Conservation (phyloP, 192 early-diverging fungal genomes). For the Lunasporangiospora selenospora region DNA sequence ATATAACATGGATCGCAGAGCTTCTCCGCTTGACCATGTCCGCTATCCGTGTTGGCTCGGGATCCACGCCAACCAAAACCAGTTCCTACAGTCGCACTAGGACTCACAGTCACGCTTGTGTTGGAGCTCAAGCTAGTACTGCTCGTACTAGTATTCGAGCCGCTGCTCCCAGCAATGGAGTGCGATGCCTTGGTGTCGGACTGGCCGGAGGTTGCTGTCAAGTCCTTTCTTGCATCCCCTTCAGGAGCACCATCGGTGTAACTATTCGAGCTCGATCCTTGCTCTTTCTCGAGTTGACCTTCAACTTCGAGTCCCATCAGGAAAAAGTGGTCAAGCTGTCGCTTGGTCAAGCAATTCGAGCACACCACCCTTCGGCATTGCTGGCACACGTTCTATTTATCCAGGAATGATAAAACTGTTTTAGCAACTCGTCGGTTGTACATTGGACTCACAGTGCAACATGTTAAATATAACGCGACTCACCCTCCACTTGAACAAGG, state of each 20-base stretch:
- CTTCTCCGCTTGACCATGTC: constrained; percentile 27
- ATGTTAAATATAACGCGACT: background rate
- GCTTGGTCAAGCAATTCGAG: constrained; percentile 53
- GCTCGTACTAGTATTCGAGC: no score
- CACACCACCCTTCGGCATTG: constrained; percentile 48
- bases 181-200: no score
- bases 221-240: no score
- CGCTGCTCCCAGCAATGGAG: no score
- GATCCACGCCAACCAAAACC: constrained; percentile 26
- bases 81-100: no score
- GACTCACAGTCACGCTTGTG: no score
- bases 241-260: no score
- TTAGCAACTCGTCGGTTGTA: background rate
- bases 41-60: constrained; percentile 39
- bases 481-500: constrained; percentile 52
- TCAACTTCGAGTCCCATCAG: constrained; percentile 31
- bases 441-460: background rate
- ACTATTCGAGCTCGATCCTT: no score
- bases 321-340: constrained; percentile 46
- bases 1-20: constrained; percentile 46
- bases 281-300: constrained; percentile 22
- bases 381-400: constrained; percentile 38
- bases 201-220: no score
- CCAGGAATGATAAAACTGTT: constrained; percentile 4
- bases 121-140: no score